Evolutionary conservation across 805 yeast genomes (phyloP).

Genomic region (Candida oleophila): DNA sequence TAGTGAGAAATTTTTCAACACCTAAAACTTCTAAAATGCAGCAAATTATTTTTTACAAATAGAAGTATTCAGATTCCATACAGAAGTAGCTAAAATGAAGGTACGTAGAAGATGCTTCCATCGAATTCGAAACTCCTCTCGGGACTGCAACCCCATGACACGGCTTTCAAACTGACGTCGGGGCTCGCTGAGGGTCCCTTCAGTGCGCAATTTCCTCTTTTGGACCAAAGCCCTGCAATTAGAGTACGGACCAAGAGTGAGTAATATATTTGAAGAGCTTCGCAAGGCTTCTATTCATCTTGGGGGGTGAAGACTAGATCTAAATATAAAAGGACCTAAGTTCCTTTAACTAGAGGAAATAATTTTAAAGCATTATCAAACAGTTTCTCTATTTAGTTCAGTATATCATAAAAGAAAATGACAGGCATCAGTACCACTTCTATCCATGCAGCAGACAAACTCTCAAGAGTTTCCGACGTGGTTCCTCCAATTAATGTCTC

Average conservation of each 20-base stretch:
- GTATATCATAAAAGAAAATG: conserved; percentile 20
- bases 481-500: conserved; percentile 81
- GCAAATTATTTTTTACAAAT: too few species aligned
- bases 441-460: conserved; percentile 72
- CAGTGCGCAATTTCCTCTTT: neutral
- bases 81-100: too few species aligned
- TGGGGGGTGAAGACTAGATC: too few species aligned
- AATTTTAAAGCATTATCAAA: neutral
- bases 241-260: neutral
- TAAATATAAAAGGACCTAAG: too few species aligned
- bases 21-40: too few species aligned
- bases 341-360: too few species aligned
- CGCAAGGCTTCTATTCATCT: neutral
- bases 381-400: neutral
- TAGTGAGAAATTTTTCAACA: too few species aligned
- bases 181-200: neutral
- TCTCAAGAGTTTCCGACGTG: conserved; percentile 60
- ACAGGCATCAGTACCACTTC: conserved; percentile 51
- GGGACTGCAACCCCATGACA: too few species aligned
- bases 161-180: neutral
- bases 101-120: too few species aligned
- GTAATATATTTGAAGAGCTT: neutral
- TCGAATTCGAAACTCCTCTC: too few species aligned
- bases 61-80: too few species aligned
- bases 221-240: too few species aligned